Evolutionary conservation across 2,329 filamentous ascomycete genomes (phyloP).

Genomic region (Neophaeococcomyces mojaviensis): DNA sequence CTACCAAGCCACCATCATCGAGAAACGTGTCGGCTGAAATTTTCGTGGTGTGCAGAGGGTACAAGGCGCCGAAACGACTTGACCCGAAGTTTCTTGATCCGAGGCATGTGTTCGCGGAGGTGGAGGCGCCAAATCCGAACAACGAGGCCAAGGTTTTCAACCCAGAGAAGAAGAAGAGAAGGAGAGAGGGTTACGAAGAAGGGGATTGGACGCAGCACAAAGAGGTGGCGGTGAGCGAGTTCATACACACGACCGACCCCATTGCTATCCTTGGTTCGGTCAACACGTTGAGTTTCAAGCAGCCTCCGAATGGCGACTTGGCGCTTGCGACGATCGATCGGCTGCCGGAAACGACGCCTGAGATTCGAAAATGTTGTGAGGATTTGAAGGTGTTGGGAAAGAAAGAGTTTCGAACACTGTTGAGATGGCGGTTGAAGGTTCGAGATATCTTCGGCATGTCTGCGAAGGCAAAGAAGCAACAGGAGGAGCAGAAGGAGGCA

Average conservation of each 20-base stretch:
- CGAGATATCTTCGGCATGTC: slow-evolving; percentile 80
- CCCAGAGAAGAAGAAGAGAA: slow-evolving; percentile 92
- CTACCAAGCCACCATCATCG: slow-evolving; percentile 92
- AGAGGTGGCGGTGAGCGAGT: slow-evolving; percentile 79
- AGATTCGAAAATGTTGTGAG: slow-evolving; percentile 68
- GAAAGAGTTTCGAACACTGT: slow-evolving; percentile 84
- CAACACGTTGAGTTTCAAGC: slow-evolving; percentile 77
- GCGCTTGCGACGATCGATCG: slow-evolving; percentile 79
- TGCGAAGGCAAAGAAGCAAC: slow-evolving; percentile 36
- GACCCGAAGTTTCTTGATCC: slow-evolving; percentile 91
- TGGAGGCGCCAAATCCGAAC: slow-evolving; percentile 78
- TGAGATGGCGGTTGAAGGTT: slow-evolving; percentile 84
- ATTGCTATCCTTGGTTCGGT: slow-evolving; percentile 82
- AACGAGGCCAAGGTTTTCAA: slow-evolving; percentile 98
- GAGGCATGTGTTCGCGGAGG: slow-evolving; percentile 81
- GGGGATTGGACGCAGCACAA: slow-evolving; percentile 91
- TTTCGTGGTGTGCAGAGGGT: slow-evolving; percentile 93
- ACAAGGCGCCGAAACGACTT: slow-evolving; percentile 86
- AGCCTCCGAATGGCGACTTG: slow-evolving; percentile 73
- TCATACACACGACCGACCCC: slow-evolving; percentile 87
- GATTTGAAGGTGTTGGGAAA: slow-evolving; percentile 86
- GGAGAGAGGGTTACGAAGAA: slow-evolving; percentile 95
- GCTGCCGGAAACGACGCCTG: slow-evolving; percentile 75
- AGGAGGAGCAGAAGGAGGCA: slow-evolving; percentile 31
- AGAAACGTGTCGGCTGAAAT: slow-evolving; percentile 97